phyloP scores from a whole-genome alignment of 2,329 filamentous ascomycete species.

The Diaporthe caulivora region DNA sequence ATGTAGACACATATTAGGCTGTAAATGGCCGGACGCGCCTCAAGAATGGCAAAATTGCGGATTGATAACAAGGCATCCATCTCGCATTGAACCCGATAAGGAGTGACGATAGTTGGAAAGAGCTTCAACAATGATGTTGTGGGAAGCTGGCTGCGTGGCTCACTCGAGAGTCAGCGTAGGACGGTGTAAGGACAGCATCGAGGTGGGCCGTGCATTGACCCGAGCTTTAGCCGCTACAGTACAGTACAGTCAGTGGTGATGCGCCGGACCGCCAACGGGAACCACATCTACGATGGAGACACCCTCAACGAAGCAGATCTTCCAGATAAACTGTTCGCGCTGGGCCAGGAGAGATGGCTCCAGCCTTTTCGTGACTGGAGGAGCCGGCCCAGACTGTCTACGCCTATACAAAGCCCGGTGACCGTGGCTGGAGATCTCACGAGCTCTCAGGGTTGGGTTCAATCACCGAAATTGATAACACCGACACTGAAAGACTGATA shows the following conservation, averaged over 20 bases:
- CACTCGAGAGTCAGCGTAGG: slow-evolving; percentile 14
- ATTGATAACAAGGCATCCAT: neutral
- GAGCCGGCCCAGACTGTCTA: neutral
- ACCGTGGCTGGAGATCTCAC: neutral
- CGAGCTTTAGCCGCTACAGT: slow-evolving; percentile 26
- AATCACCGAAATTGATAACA: neutral
- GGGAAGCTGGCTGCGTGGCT: neutral
- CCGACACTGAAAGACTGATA: neutral
- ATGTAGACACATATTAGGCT: slow-evolving; percentile 9
- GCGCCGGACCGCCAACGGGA: neutral
- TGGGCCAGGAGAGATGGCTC: neutral
- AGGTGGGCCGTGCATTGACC: slow-evolving; percentile 29
- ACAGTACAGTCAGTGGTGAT: neutral
- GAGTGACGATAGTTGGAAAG: slow-evolving; percentile 25
- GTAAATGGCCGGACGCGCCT: neutral
- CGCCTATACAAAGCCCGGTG: neutral
- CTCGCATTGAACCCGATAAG: neutral
- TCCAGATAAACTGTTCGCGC: no score
- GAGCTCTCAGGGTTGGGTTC: neutral
- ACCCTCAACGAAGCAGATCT: no score
- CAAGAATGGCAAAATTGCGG: neutral
- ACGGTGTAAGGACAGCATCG: slow-evolving; percentile 3
- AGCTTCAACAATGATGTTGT: neutral
- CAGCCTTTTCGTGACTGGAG: neutral
- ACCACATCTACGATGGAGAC: neutral